Conservation (phyloP, 768 basidiomycete species). For the Tubosaeta brunneosetosa region DNA sequence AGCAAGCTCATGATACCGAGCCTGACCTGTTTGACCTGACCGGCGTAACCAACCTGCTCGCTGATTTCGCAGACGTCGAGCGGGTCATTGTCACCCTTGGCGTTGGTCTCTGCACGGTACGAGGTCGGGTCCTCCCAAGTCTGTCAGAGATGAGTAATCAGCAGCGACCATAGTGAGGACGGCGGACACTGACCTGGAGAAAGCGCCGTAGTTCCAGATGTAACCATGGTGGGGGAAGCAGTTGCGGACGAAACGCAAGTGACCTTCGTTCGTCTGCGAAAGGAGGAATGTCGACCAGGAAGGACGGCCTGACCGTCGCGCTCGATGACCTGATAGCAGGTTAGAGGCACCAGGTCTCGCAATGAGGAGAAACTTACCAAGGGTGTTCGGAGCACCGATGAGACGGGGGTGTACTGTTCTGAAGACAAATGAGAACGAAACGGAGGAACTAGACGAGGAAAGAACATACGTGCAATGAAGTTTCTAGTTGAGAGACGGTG, state of each 20-base stretch:
- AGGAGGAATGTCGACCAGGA: constrained; percentile 94
- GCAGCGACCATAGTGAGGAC: neutral
- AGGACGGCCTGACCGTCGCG: constrained; percentile 76
- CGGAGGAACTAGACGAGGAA: neutral
- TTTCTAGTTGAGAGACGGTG: constrained; percentile 48
- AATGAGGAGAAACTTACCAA: constrained; percentile 55
- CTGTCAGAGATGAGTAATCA: constrained; percentile 35
- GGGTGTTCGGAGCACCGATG: constrained; percentile 87
- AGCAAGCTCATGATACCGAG: constrained; percentile 99
- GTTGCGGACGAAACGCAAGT: constrained; percentile 95
- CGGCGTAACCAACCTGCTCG: constrained; percentile 94
- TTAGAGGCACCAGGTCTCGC: constrained; percentile 14
- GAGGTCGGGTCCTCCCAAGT: constrained; percentile 96
- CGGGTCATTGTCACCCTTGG: constrained; percentile 98
- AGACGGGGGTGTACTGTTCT: constrained; percentile 65
- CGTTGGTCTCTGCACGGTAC: constrained; percentile 94
- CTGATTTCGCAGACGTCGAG: constrained; percentile 99
- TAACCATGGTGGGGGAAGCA: constrained; percentile 99
- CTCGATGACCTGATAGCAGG: constrained; percentile 73
- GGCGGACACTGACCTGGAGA: constrained; percentile 70
- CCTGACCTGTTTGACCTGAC: constrained; percentile 99
- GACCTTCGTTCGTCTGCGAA: constrained; percentile 97
- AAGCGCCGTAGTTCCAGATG: constrained; percentile 99
- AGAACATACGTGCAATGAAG: constrained; percentile 38
- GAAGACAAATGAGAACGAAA: constrained; percentile 8